Evolutionary conservation across 179 eudicot species (phyloP).

Genomic region (Beta corolliflora): DNA sequence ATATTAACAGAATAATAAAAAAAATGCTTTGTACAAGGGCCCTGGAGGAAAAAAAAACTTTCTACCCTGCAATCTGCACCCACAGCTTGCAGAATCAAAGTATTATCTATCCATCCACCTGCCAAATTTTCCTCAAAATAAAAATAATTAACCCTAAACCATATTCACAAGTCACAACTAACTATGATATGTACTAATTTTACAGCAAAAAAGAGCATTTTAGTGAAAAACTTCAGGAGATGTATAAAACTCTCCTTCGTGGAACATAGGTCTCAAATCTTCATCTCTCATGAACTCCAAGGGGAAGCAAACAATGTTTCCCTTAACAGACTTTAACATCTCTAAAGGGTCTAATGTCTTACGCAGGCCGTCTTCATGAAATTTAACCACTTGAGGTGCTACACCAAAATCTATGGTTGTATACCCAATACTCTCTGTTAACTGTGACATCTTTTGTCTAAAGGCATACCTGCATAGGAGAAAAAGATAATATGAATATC

Average conservation of each 20-base stretch:
- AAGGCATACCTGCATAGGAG: constrained; percentile 53
- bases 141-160: background rate
- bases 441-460: constrained; percentile 62
- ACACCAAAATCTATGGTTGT: constrained; percentile 92
- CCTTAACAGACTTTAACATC: constrained; percentile 66
- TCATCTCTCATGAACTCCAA: constrained; percentile 87
- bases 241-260: constrained; percentile 93
- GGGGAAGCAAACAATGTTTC: constrained; percentile 85
- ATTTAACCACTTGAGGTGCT: constrained; percentile 59
- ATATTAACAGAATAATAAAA: background rate
- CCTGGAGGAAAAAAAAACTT: too few relatives aligned
- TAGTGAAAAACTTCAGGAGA: constrained; percentile 86
- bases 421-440: constrained; percentile 74
- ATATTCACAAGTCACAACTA: constrained; percentile 7
- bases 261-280: constrained; percentile 88
- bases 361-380: constrained; percentile 55
- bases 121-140: background rate
- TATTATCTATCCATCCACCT: background rate
- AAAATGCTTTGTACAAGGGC: too few relatives aligned
- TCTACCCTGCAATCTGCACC: too few relatives aligned
- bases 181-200: background rate
- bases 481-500: background rate
- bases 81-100: background rate
- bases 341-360: constrained; percentile 57
- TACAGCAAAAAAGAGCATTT: constrained; percentile 6